A percentile compares a stretch with the other conserved stretches of the same genome.
Evolutionary conservation across 2,329 filamentous ascomycete species (phyloP).

Genomic region (Capronia epimyces): DNA sequence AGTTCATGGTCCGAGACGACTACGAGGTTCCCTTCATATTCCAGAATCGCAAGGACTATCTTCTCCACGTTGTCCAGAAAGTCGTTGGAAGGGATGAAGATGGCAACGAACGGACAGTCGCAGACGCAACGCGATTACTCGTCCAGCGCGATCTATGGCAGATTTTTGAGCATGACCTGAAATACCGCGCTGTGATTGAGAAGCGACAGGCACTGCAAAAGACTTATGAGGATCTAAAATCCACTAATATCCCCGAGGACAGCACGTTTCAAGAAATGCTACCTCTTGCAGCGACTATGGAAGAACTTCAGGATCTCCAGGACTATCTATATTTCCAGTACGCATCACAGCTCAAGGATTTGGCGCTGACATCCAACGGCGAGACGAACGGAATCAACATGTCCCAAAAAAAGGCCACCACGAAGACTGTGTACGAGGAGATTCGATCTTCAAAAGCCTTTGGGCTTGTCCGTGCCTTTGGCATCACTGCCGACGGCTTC

Average conservation of each 20-base stretch:
- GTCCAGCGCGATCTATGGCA: slow-evolving; percentile 93
- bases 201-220: slow-evolving; percentile 81
- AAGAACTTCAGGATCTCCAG: slow-evolving; percentile 92
- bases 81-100: slow-evolving; percentile 61
- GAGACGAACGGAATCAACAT: slow-evolving; percentile 59
- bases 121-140: slow-evolving; percentile 77
- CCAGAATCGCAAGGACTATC: slow-evolving; percentile 94
- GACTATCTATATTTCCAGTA: slow-evolving; percentile 97
- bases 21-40: slow-evolving; percentile 97
- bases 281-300: slow-evolving; percentile 73
- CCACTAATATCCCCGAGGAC: slow-evolving; percentile 63
- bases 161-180: slow-evolving; percentile 88
- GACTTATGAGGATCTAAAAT: slow-evolving; percentile 68
- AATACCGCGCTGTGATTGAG: slow-evolving; percentile 86
- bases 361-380: slow-evolving; percentile 56
- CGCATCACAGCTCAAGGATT: slow-evolving; percentile 72
- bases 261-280: slow-evolving; percentile 75
- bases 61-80: slow-evolving; percentile 80
- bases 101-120: slow-evolving; percentile 61
- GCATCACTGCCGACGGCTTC: slow-evolving; percentile 81
- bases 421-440: slow-evolving; percentile 74
- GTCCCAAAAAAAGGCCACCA: slow-evolving; percentile 76
- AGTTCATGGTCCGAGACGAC: slow-evolving; percentile 91
- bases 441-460: slow-evolving; percentile 76
- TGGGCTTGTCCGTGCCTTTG: slow-evolving; percentile 78